These are phyloP conservation scores for Jasminum sambac DNA, from an alignment of 257 asterid species.

Conservation along the genomic window DNA sequence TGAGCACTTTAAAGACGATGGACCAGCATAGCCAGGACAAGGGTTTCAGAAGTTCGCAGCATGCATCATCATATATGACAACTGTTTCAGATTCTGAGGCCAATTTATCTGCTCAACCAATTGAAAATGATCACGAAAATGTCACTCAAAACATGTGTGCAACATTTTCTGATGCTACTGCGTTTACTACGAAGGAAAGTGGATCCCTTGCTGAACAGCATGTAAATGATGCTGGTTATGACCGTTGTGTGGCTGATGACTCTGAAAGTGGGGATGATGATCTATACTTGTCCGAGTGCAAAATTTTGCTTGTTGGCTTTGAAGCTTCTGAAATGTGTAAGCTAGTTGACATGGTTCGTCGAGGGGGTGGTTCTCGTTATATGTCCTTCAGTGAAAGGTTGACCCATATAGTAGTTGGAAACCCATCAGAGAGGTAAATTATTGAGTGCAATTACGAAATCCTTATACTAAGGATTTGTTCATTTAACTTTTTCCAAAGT, in stretches of 20 bases:
- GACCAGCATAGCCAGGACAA: conserved; percentile 58
- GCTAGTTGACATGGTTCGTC: conserved; percentile 85
- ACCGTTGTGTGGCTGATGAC: conserved; percentile 70
- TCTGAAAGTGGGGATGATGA: conserved; percentile 82
- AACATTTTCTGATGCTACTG: conserved; percentile 47
- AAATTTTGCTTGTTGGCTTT: conserved; percentile 83
- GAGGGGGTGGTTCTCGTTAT: conserved; percentile 96
- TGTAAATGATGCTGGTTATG: conserved; percentile 36
- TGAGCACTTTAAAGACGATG: conserved; percentile 42
- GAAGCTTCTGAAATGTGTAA: conserved; percentile 75
- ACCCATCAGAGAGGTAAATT: conserved; percentile 81
- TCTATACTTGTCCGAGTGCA: conserved; percentile 88
- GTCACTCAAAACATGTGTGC: conserved; percentile 35
- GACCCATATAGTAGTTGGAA: conserved; percentile 88
- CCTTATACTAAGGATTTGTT: neutral
- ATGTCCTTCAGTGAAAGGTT: conserved; percentile 75
- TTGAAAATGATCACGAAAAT: conserved; percentile 50
- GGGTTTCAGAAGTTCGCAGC: conserved; percentile 46
- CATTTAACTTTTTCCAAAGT: no score
- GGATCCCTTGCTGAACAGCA: conserved; percentile 43
- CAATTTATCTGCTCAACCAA: conserved; percentile 41
- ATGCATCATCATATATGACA: conserved; percentile 48
- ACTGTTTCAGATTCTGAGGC: conserved; percentile 50
- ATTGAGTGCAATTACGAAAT: conserved; percentile 24
- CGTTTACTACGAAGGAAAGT: conserved; percentile 37